Base-by-base conservation (phyloP, 176 grass and related monocot genomes). In the Carex scoparia region DNA sequence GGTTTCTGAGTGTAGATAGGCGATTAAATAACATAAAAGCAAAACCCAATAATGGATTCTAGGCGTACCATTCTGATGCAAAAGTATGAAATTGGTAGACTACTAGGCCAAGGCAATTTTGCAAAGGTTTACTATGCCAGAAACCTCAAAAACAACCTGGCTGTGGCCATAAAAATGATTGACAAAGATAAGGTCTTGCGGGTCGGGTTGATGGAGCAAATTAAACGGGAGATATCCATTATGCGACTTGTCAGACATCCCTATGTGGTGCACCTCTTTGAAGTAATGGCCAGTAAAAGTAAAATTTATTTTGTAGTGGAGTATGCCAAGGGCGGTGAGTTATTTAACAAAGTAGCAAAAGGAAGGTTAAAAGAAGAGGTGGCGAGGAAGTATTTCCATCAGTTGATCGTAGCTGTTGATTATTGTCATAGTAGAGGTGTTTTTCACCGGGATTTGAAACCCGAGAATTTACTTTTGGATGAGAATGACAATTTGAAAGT, bases 271-370 rank as follows among this genome's bases (percentile, higher is more conserved):
- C 88, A 93, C 60, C 88, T 98, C 59, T 91, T 89, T 73, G 95
- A 98, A 90, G 93, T 98, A 51, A 92, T 98, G 95, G 93, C 93
- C 72, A 95, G 86, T 81, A 98, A 93, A 89, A 89, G 84, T 35
- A 98, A 92, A 84, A 98, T 98, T 76, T 98, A 93, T 68, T 94
- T 98, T 87, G 93, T 89, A 19, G 79, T 98, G 89, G 93, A 98
- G 85, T 95, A 98, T 87, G 91, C 88, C 79, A 94, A 95, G 90
- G 93, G 95, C 5, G 95, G 95, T 14, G 95, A 98, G 69, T 90
- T 98, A 79, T 98, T 98, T 42, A 90, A 93, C 82, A 98, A 95
- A 72, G 81, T 98, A 86, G 83, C 83, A 1, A 93, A 95, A 79
- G 95, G 95, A 23, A 98, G 88, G 78, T 88, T 98, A 7, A 90